Percentiles rank a stretch among this genome's conserved stretches.
phyloP scores from a whole-genome alignment of 2,329 filamentous ascomycete species.

The Arachnomyces sp. region DNA sequence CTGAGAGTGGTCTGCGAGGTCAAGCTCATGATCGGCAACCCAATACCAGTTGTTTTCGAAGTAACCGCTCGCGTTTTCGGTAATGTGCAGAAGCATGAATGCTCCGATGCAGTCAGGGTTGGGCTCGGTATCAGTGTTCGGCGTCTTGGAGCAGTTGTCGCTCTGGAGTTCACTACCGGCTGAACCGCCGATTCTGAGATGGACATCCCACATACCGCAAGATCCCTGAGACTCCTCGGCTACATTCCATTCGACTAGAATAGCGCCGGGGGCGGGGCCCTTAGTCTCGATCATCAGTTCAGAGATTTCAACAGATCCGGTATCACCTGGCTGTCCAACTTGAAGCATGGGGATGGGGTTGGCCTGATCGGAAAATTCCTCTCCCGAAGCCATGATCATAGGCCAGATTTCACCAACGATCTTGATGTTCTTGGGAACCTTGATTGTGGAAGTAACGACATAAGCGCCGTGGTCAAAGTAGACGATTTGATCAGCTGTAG shows the following conservation, averaged over 20 bases:
- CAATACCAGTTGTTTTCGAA: constrained; percentile 88
- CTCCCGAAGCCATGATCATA: constrained; percentile 73
- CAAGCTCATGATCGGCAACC: constrained; percentile 86
- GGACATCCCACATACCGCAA: constrained; percentile 88
- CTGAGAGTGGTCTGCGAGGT: constrained; percentile 59
- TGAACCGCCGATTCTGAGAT: constrained; percentile 83
- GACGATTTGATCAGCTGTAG: constrained; percentile 50
- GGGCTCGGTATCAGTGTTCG: constrained; percentile 52
- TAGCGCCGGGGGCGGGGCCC: constrained; percentile 76
- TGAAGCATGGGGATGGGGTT: constrained; percentile 82
- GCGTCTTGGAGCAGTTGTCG: constrained; percentile 70
- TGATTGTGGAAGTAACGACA: constrained; percentile 53
- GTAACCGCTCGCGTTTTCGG: constrained; percentile 57
- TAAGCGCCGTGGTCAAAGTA: constrained; percentile 61
- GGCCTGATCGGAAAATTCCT: constrained; percentile 62
- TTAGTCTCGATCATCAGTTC: constrained; percentile 80
- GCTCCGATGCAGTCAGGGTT: constrained; percentile 65
- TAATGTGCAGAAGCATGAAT: constrained; percentile 56
- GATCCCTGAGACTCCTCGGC: constrained; percentile 56
- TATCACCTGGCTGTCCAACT: constrained; percentile 68
- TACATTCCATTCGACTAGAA: constrained; percentile 89
- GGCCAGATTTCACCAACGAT: constrained; percentile 92
- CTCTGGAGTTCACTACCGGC: constrained; percentile 77
- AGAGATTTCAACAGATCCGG: constrained; percentile 75
- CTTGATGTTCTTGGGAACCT: constrained; percentile 64